Percentiles rank a stretch among this genome's conserved stretches.
Conservation (phyloP, 2,329 filamentous ascomycete genomes). For the Pseudogymnoascus sp. region DNA sequence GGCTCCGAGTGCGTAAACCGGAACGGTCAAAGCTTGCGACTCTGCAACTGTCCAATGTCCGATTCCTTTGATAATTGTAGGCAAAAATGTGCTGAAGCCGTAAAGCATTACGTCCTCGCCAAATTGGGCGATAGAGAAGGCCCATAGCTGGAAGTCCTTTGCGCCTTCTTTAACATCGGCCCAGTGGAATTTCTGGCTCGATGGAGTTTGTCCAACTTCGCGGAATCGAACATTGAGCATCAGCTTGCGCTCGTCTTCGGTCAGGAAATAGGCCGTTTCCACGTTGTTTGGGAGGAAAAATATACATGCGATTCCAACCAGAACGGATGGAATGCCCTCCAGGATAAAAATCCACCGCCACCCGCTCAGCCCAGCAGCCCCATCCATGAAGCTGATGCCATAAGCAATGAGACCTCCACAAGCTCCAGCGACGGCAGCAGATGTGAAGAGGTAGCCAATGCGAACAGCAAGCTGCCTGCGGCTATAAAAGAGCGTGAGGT, state of each 20-base stretch:
- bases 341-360: slow-evolving; percentile 58
- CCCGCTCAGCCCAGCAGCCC: slow-evolving; percentile 46
- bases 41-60: slow-evolving; percentile 48
- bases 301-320: slow-evolving; percentile 47
- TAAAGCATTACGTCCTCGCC: slow-evolving; percentile 59
- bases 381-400: slow-evolving; percentile 56
- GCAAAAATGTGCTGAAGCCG: slow-evolving; percentile 59
- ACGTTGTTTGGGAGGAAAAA: slow-evolving; percentile 53
- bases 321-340: slow-evolving; percentile 47
- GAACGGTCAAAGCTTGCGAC: slow-evolving; percentile 60
- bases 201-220: slow-evolving; percentile 41
- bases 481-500: slow-evolving; percentile 58
- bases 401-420: slow-evolving; percentile 59
- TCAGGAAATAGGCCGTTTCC: slow-evolving; percentile 51
- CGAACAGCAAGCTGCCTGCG: slow-evolving; percentile 54
- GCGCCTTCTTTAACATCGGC: slow-evolving; percentile 47
- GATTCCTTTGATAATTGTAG: slow-evolving; percentile 59
- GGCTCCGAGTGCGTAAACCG: slow-evolving; percentile 58
- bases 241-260: slow-evolving; percentile 42
- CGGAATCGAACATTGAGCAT: slow-evolving; percentile 41
- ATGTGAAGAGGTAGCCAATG: slow-evolving; percentile 55
- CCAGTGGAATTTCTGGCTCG: slow-evolving; percentile 48
- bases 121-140: slow-evolving; percentile 53
- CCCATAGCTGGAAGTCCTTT: slow-evolving; percentile 58
- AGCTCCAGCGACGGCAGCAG: slow-evolving; percentile 54